A percentile compares a stretch with the other conserved stretches of the same genome.
Evolutionary conservation across 139 green algal genomes (phyloP).

Genomic region (Chlamydomonas asymmetrica): DNA sequence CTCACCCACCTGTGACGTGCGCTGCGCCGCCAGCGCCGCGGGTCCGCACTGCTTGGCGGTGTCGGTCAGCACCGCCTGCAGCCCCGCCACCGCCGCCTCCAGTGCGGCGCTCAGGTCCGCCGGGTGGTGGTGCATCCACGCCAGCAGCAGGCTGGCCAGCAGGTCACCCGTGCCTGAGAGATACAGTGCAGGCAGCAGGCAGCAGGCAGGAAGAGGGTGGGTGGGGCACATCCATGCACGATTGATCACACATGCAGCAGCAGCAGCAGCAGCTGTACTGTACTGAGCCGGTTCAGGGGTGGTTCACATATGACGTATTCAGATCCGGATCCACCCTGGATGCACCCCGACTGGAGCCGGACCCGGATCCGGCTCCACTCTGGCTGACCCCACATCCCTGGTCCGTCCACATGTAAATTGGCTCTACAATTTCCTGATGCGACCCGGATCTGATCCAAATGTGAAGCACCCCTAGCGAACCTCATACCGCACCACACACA

Average conservation of each 20-base stretch:
- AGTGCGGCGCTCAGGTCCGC: slow-evolving; percentile 61
- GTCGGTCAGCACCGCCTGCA: slow-evolving; percentile 60
- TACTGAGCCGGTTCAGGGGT: too few relatives aligned
- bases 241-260: not conserved
- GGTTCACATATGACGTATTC: too few relatives aligned
- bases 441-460: too few relatives aligned
- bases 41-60: slow-evolving; percentile 29
- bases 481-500: too few relatives aligned
- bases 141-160: slow-evolving; percentile 73
- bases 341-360: too few relatives aligned
- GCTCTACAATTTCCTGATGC: too few relatives aligned
- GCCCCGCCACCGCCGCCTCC: slow-evolving; percentile 62
- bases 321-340: too few relatives aligned
- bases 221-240: not conserved
- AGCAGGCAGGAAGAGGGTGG: not conserved
- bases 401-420: too few relatives aligned
- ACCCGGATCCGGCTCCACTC: too few relatives aligned
- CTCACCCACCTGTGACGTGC: slow-evolving; percentile 32
- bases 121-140: slow-evolving; percentile 57
- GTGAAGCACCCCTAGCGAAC: too few relatives aligned
- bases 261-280: too few relatives aligned
- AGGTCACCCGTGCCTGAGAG: slow-evolving; percentile 58
- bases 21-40: slow-evolving; percentile 13
- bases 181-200: not conserved
- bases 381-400: too few relatives aligned